Evolutionary conservation across 1,139 yeast species (phyloP), one percentile per base, ranked within the genome.

Genomic region (Blastobotrys aristatus): DNA sequence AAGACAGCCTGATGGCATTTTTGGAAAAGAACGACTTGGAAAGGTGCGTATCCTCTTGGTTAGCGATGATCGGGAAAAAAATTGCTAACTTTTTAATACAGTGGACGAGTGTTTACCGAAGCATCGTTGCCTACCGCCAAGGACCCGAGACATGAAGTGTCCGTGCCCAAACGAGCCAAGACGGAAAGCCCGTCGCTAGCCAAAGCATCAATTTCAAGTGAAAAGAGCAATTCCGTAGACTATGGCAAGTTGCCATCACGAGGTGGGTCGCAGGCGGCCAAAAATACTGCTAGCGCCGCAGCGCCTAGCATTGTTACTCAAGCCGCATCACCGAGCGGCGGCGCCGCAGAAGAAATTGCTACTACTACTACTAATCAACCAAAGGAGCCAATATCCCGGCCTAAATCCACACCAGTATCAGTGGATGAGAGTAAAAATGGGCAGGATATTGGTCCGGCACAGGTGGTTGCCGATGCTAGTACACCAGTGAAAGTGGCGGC

Each of bases 1-100:
- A 72, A 53, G 72, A 69, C 42, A 65, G 65, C 16, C 53, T 75
- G 20, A 60, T 64, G 63, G 66, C 70, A 2, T 74, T 74, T 54
- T 56, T 75, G 40, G 75, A 71, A 52, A 66, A 66, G 52, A 73
- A 73, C 51, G 78, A 74, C 54, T 34, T 74, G 56, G 61, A 70
- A 64, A 54, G 76, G 75, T 24, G 67, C 61, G 44, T 24, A 17
- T n/a, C 30, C 11, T 26, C 30, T 26, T 26, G 30, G 10, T 7
- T 26, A 11, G 7, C 10, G 7, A 11, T 11, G n/a, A n/a, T n/a
- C 11, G 16, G 22, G 8, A 36, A 40, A 27, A 26, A 13, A 21
- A 30, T 11, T 18, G 35, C 44, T 47, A 31, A 39, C 40, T 13
- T n/a, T n/a, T n/a, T 2, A 13, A 2, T 16, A 5, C 39, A 54